Percentiles rank a stretch among this genome's conserved stretches.
Evolutionary conservation across 495 filamentous ascomycete species (phyloP).

Genomic region (Aspergillus carlsbadensis): DNA sequence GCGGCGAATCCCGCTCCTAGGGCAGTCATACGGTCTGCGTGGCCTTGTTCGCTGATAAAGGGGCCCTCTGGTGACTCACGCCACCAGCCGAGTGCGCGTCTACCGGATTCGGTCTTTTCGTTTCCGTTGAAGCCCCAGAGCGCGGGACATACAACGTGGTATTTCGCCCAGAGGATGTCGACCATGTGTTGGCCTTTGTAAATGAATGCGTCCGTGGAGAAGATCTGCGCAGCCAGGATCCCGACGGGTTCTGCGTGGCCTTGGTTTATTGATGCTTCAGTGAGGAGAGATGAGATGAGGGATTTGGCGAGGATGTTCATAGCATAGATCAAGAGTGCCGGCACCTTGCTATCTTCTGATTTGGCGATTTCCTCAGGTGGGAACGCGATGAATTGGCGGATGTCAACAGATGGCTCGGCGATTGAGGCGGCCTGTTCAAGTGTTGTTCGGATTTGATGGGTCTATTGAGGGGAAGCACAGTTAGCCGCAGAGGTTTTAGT

Average conservation of each 20-base stretch:
- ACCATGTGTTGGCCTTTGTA: constrained; percentile 73
- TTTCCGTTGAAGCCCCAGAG: constrained; percentile 80
- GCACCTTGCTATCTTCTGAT: constrained; percentile 54
- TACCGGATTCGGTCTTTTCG: constrained; percentile 70
- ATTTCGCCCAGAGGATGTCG: constrained; percentile 87
- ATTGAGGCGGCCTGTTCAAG: constrained; percentile 47
- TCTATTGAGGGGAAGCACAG: constrained; percentile 27
- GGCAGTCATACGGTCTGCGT: constrained; percentile 81
- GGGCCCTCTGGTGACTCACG: constrained; percentile 50
- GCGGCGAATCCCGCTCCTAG: constrained; percentile 81
- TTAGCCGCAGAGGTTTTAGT: constrained; percentile 10
- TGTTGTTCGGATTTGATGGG: constrained; percentile 43
- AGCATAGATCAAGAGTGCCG: constrained; percentile 75
- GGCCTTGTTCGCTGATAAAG: constrained; percentile 63
- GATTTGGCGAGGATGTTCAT: constrained; percentile 81
- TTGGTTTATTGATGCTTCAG: constrained; percentile 68
- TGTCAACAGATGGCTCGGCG: constrained; percentile 58
- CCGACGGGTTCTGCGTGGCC: constrained; percentile 81
- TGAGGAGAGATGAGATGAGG: constrained; percentile 70
- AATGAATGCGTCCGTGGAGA: constrained; percentile 63
- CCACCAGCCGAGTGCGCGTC: constrained; percentile 71
- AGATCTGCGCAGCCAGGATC: constrained; percentile 69
- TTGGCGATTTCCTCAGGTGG: constrained; percentile 54
- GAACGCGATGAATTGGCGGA: constrained; percentile 63
- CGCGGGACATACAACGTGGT: constrained; percentile 75